phyloP scores from a whole-genome alignment of 768 basidiomycete genomes.

The Termitomyces titanicus region DNA sequence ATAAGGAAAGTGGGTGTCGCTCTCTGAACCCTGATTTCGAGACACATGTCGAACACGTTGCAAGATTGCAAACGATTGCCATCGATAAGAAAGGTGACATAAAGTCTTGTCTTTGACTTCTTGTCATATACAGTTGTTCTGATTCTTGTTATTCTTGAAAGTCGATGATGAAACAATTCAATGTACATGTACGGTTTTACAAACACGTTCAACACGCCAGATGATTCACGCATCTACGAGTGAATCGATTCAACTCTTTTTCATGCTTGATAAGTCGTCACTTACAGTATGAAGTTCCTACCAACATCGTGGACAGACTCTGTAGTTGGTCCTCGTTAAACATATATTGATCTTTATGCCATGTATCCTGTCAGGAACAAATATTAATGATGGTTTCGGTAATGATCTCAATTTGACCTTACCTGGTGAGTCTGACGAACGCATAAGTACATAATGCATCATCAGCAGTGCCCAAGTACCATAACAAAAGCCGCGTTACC shows the following conservation, averaged over 20 bases:
- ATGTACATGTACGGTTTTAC: neutral
- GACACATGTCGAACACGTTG: constrained; percentile 20
- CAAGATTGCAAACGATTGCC: constrained; percentile 14
- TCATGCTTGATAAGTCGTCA: constrained; percentile 4
- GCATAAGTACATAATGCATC: neutral
- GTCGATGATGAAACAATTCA: neutral
- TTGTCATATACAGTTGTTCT: neutral
- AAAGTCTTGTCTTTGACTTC: neutral
- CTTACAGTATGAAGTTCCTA: constrained; percentile 87
- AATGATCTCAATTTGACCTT: constrained; percentile 15
- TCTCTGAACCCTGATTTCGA: constrained; percentile 8
- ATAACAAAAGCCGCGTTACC: constrained; percentile 36
- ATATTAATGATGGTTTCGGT: constrained; percentile 8
- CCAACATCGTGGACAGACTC: constrained; percentile 82
- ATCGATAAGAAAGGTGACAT: constrained; percentile 15
- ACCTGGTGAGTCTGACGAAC: constrained; percentile 60
- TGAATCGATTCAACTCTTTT: neutral
- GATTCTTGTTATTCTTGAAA: neutral
- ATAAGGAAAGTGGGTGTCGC: neutral
- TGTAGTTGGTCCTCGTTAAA: constrained; percentile 91
- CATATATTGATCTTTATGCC: constrained; percentile 83
- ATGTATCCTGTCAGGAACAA: constrained; percentile 62
- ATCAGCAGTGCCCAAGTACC: constrained; percentile 12
- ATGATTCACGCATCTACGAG: constrained; percentile 3
- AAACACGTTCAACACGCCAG: neutral